phyloP scores from a whole-genome alignment of 768 basidiomycete genomes.

The Ramaria sp. region DNA sequence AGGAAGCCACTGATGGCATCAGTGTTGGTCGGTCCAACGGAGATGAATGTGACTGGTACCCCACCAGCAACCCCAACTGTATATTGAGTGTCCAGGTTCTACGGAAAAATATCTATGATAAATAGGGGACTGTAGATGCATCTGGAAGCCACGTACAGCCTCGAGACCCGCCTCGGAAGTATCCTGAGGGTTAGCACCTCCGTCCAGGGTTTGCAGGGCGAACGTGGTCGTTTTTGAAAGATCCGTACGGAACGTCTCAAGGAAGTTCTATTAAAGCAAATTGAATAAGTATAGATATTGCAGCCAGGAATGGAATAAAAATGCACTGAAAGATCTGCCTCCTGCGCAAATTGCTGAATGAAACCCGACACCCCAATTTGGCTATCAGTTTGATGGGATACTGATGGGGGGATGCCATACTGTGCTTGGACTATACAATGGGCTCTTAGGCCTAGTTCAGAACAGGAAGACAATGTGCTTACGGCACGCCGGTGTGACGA shows the following conservation, averaged over 20 bases:
- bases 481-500: constrained; percentile 17
- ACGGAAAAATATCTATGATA: not conserved
- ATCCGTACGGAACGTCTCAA: constrained; percentile 17
- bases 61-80: constrained; percentile 8
- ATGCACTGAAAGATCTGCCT: constrained; percentile 13
- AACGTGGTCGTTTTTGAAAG: constrained; percentile 15
- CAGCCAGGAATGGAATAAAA: not conserved
- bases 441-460: not conserved
- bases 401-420: constrained; percentile 5
- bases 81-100: constrained; percentile 8
- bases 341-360: constrained; percentile 22
- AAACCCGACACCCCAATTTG: constrained; percentile 11
- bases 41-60: too few species aligned
- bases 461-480: not conserved
- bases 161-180: constrained; percentile 18
- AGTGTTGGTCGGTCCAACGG: not conserved
- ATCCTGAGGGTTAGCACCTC: constrained; percentile 19
- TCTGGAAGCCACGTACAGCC: constrained; percentile 14
- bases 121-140: too few species aligned
- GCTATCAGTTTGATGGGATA: not conserved
- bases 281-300: not conserved
- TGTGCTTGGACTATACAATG: not conserved
- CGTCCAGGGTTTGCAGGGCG: constrained; percentile 18
- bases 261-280: constrained; percentile 14
- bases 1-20: constrained; percentile 23